A percentile compares a stretch with the other conserved stretches of the same genome.
Conservation (phyloP, 2,329 filamentous ascomycete genomes). For the Verticillium klebahnii region DNA sequence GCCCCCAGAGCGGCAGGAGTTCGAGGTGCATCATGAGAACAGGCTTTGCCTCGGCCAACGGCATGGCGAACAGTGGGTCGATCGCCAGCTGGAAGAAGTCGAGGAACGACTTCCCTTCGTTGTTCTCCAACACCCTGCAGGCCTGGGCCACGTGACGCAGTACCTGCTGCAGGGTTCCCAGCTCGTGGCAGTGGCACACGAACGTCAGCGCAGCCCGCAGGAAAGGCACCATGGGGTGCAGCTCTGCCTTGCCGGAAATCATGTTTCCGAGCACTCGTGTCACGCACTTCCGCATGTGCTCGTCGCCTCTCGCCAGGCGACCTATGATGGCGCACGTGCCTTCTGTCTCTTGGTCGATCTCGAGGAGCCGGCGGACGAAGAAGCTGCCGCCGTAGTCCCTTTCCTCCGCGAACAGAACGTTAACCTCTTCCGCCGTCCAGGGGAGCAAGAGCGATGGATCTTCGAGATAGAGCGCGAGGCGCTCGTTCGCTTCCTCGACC, state of each 20-base stretch:
- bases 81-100: conserved; percentile 32
- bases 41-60: neutral
- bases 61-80: conserved; percentile 18
- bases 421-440: conserved; percentile 41
- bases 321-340: conserved; percentile 53
- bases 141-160: conserved; percentile 39
- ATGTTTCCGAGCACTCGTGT: conserved; percentile 47
- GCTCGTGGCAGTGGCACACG: conserved; percentile 35
- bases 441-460: conserved; percentile 29
- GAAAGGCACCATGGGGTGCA: conserved; percentile 47
- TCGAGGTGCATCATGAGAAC: neutral
- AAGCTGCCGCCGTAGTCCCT: conserved; percentile 35
- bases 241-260: conserved; percentile 45
- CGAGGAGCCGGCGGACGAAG: conserved; percentile 64
- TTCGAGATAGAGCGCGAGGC: conserved; percentile 27
- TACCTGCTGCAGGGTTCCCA: conserved; percentile 30
- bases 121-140: conserved; percentile 37
- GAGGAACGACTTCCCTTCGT: conserved; percentile 45
- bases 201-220: conserved; percentile 54
- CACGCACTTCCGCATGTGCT: conserved; percentile 46
- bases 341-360: conserved; percentile 51
- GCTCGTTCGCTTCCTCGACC: conserved; percentile 31
- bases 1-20: conserved; percentile 38
- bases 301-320: conserved; percentile 49
- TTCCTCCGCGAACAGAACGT: conserved; percentile 40